Evolutionary conservation across 2,329 filamentous ascomycete species (phyloP).

Genomic region (Venturia effusa): DNA sequence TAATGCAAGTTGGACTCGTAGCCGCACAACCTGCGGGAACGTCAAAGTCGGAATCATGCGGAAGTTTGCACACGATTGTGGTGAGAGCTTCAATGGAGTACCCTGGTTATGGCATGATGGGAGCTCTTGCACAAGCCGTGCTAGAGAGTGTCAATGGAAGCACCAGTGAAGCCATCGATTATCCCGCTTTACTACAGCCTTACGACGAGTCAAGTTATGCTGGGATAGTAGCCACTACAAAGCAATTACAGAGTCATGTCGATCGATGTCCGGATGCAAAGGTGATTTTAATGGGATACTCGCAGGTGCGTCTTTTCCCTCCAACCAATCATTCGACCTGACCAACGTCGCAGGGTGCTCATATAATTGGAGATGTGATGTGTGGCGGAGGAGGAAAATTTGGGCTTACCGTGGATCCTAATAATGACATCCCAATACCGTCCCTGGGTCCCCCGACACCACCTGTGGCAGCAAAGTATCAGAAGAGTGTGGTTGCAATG

Average conservation of each 20-base stretch:
- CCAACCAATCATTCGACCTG: background rate
- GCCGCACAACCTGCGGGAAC: background rate
- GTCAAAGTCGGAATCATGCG: background rate
- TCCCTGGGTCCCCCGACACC: background rate
- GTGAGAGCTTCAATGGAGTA: background rate
- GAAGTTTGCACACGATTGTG: slow-evolving; percentile 1
- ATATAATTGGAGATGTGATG: slow-evolving; percentile 8
- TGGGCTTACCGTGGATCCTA: background rate
- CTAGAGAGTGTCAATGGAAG: background rate
- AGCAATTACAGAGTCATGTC: background rate
- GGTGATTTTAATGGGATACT: slow-evolving; percentile 9
- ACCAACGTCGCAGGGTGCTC: background rate
- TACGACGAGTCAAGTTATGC: slow-evolving; percentile 1
- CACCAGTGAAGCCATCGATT: slow-evolving; percentile 6
- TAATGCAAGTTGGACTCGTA: background rate
- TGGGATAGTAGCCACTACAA: background rate
- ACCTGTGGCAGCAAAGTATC: slow-evolving; percentile 4
- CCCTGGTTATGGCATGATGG: slow-evolving; percentile 2
- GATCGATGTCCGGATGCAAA: slow-evolving; percentile 1
- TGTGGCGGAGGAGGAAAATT: slow-evolving; percentile 10
- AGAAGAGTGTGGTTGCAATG: slow-evolving; percentile 5
- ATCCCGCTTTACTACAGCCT: slow-evolving; percentile 5
- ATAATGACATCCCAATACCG: background rate
- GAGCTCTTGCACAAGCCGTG: background rate
- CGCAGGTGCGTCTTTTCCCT: background rate